Conservation (phyloP, 305 asterid genomes). For the Fraxinus angustifolia region DNA sequence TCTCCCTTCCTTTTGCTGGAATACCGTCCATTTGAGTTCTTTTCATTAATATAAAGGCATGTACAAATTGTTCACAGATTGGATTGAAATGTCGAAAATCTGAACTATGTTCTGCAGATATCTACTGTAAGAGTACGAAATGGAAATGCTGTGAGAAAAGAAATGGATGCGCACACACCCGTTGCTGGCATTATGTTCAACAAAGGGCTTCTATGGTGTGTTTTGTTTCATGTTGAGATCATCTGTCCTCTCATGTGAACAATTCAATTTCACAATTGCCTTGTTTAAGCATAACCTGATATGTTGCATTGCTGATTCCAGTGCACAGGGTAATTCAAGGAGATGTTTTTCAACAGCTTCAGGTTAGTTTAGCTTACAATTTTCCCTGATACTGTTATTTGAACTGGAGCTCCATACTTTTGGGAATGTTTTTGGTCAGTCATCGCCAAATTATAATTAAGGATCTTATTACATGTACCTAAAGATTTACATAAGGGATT, state of each 20-base stretch:
- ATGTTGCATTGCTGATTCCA: conserved; percentile 24
- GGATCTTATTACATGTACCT: background rate
- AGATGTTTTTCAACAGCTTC: conserved; percentile 67
- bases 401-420: background rate
- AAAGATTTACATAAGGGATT: background rate
- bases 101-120: conserved; percentile 37
- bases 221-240: conserved; percentile 12
- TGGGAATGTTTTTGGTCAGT: background rate
- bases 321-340: conserved; percentile 34
- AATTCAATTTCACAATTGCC: conserved; percentile 10
- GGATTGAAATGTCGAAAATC: conserved; percentile 4
- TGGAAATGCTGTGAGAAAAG: conserved; percentile 44
- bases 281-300: conserved; percentile 12
- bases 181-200: conserved; percentile 38
- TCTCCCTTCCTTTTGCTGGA: conserved; percentile 6
- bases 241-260: conserved; percentile 6
- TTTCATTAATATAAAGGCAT: background rate
- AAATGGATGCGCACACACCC: conserved; percentile 37
- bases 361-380: conserved; percentile 45
- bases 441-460: background rate
- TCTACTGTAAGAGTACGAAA: conserved; percentile 30
- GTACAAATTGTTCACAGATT: conserved; percentile 1
- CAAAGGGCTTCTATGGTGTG: conserved; percentile 41
- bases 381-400: background rate
- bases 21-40: conserved; percentile 3